These are phyloP conservation scores for Incumbomyces lentus DNA, from an alignment of 2,329 filamentous ascomycete species.

Conservation along the genomic window DNA sequence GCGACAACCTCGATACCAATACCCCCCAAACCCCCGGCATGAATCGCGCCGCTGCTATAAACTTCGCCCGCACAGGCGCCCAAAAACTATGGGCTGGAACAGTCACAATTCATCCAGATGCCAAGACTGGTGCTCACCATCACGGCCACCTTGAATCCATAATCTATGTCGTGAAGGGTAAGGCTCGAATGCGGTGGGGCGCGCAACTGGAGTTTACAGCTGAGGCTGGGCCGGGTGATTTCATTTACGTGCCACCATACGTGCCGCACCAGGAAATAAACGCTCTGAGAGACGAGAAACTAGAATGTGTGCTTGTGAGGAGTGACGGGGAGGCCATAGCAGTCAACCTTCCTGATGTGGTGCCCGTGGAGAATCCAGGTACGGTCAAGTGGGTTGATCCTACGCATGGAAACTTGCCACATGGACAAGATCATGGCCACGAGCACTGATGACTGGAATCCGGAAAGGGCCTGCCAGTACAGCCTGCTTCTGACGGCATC, in stretches of 20 bases:
- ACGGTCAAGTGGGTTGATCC: conserved; percentile 38
- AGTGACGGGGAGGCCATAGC: conserved; percentile 37
- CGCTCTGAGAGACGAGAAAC: conserved; percentile 30
- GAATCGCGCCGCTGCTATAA: conserved; percentile 36
- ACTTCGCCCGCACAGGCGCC: conserved; percentile 34
- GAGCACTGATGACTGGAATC: too few relatives aligned
- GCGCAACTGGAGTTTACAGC: conserved; percentile 36
- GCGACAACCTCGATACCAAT: conserved; percentile 31
- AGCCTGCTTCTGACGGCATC: too few relatives aligned
- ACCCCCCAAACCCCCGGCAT: conserved; percentile 36
- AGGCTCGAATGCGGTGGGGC: conserved; percentile 38
- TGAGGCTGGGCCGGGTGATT: conserved; percentile 37
- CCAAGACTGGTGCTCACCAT: conserved; percentile 13
- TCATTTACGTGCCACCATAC: conserved; percentile 38
- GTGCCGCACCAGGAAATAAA: conserved; percentile 40
- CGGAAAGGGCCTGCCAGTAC: too few relatives aligned
- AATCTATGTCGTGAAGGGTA: conserved; percentile 37
- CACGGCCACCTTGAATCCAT: conserved; percentile 34
- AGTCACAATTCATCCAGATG: conserved; percentile 34
- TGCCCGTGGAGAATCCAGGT: conserved; percentile 34
- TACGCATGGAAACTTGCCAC: conserved; percentile 25
- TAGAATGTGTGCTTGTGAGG: conserved; percentile 35
- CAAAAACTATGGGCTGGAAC: conserved; percentile 39
- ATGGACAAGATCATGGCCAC: conserved; percentile 1
- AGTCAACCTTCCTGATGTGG: conserved; percentile 33